A percentile compares a stretch with the other conserved stretches of the same genome.
Evolutionary conservation across 306 rosid genomes (phyloP).

Genomic region (Elaeagnus macrophylla): DNA sequence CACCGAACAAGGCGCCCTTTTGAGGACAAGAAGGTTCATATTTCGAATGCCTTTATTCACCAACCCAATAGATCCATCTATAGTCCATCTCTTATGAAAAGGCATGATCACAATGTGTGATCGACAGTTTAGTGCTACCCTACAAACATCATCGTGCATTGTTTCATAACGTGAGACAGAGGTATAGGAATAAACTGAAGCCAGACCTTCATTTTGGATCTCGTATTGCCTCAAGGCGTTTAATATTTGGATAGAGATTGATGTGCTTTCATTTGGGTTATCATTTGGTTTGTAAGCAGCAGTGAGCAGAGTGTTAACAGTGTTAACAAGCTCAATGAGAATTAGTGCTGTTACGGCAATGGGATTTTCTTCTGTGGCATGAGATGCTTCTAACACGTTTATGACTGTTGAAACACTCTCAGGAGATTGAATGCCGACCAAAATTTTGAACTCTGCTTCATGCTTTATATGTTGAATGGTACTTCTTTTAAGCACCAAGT

Average conservation of each 20-base stretch:
- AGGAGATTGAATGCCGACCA: conserved; percentile 38
- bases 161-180: conserved; percentile 33
- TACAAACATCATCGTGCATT: conserved; percentile 35
- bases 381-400: conserved; percentile 49
- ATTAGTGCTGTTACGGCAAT: conserved; percentile 34
- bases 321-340: conserved; percentile 47
- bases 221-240: conserved; percentile 42
- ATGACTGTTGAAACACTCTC: conserved; percentile 40
- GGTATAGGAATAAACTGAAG: conserved; percentile 38
- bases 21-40: conserved; percentile 38
- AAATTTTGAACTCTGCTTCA: conserved; percentile 36
- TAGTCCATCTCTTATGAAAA: conserved; percentile 55
- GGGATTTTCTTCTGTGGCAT: conserved; percentile 43
- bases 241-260: conserved; percentile 25
- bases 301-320: conserved; percentile 40
- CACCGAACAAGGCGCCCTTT: conserved; percentile 53
- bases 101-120: conserved; percentile 48
- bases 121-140: conserved; percentile 27
- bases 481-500: conserved; percentile 21
- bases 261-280: not conserved
- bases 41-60: conserved; percentile 20
- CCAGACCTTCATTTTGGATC: conserved; percentile 25
- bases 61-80: conserved; percentile 39
- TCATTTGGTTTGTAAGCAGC: conserved; percentile 12
- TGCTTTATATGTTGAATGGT: conserved; percentile 39